Evolutionary conservation across 371 early-diverging fungal species (phyloP), one percentile per base, ranked within the genome.

Genomic region (Mucor mucedo): DNA sequence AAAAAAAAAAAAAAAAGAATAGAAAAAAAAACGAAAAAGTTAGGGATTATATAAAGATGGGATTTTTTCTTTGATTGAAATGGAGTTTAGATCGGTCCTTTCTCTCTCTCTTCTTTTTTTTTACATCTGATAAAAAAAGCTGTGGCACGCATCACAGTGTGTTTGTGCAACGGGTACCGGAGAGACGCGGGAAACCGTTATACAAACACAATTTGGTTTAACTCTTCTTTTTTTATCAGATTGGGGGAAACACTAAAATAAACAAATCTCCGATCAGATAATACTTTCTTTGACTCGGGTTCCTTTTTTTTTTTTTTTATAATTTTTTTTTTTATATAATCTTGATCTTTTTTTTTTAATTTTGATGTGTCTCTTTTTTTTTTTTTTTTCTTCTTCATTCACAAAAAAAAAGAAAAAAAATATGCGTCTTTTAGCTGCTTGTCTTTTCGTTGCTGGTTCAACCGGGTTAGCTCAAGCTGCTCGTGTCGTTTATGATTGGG

Each of bases 401-500:
- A 16, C 35, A 42, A 44, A 39, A 48, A 44, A 30, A 16, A 42
- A 28, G 28, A 28, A 38, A 14, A 30, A 59, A 45, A 64, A 57
- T 14, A 75, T 71, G 75, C 64, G 64, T 61, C 60, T 69, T 30
- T 48, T 71, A 55, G 54, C 61, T 48, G 50, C 64, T 63, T 60
- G 64, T 52, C 60, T 71, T 56, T 59, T 66, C 52, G 64, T 61
- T 58, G 64, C 62, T 39, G 66, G 66, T 54, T 63, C 67, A 11
- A 48, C 68, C 30, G 55, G 72, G 11, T 32, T 70, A 28, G 80
- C 73, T 33, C 75, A 77, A 45, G 85, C 87, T 60, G 83, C 84
- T 14, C 79, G 77, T 41, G 87, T 89, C 30, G 85, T 82, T 30
- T 75, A 86, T 58, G 77, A 89, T 76, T 91, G 93, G 91, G 77